Evolutionary conservation across 192 early-diverging fungal species (phyloP).

Genomic region (Linnemannia exigua): DNA sequence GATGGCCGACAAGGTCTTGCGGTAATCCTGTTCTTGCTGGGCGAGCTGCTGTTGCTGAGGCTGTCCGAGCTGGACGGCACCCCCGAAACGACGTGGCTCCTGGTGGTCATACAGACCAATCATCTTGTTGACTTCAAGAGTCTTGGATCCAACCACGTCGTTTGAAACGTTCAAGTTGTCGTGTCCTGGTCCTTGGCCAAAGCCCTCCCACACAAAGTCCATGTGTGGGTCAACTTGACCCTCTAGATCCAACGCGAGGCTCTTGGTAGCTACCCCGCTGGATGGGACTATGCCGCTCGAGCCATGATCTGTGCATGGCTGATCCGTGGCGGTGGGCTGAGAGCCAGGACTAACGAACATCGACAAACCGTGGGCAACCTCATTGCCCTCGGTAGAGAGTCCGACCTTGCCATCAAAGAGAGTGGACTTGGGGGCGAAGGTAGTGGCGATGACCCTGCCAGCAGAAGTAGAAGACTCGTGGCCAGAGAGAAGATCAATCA

Average conservation of each 20-base stretch:
- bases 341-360: slow-evolving; percentile 43
- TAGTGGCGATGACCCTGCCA: neutral
- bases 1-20: slow-evolving; percentile 30
- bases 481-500: slow-evolving; percentile 35
- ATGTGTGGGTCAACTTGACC: slow-evolving; percentile 32
- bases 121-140: slow-evolving; percentile 18
- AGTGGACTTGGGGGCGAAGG: neutral
- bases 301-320: slow-evolving; percentile 16
- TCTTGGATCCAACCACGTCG: slow-evolving; percentile 9
- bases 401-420: slow-evolving; percentile 21
- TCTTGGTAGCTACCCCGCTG: neutral
- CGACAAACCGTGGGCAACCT: slow-evolving; percentile 26
- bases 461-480: neutral
- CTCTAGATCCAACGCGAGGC: slow-evolving; percentile 19
- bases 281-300: slow-evolving; percentile 28
- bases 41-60: slow-evolving; percentile 13
- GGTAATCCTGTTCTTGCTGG: slow-evolving; percentile 11
- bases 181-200: slow-evolving; percentile 52
- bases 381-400: slow-evolving; percentile 20
- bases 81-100: slow-evolving; percentile 11
- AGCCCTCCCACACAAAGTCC: slow-evolving; percentile 41
- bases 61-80: slow-evolving; percentile 12
- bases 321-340: slow-evolving; percentile 31
- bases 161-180: neutral
- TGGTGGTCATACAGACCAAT: neutral